Conservation (phyloP, 2,329 filamentous ascomycete genomes). For the Bipolaris zeicola region DNA sequence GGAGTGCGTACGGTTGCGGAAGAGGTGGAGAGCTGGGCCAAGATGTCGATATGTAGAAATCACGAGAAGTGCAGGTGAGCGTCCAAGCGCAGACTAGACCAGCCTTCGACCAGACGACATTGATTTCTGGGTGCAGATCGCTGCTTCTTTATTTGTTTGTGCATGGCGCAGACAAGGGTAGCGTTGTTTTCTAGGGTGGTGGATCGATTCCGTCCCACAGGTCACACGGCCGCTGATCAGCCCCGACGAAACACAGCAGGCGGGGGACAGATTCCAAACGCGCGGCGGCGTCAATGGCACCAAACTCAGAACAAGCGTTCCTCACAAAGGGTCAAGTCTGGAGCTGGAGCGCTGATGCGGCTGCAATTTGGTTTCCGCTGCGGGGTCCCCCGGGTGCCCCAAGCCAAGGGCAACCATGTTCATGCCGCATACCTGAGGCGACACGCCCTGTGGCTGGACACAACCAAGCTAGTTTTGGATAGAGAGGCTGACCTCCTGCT, state of each 20-base stretch:
- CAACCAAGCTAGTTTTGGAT: neutral
- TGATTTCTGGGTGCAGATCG: slow-evolving; percentile 1
- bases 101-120: neutral
- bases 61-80: neutral
- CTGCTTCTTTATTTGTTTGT: neutral
- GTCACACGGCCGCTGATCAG: neutral
- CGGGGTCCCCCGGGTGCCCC: slow-evolving; percentile 15
- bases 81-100: neutral
- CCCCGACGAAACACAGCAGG: neutral
- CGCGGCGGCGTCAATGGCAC: neutral
- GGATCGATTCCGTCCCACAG: neutral
- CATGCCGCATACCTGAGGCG: neutral
- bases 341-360: slow-evolving; percentile 14
- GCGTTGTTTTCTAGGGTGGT: neutral
- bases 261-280: neutral
- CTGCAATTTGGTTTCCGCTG: slow-evolving; percentile 14
- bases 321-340: neutral
- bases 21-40: neutral
- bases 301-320: neutral
- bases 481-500: neutral
- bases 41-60: neutral
- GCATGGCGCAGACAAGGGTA: neutral
- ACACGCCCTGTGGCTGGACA: neutral
- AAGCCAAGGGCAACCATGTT: slow-evolving; percentile 14
- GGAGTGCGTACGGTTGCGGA: neutral